Percentiles rank a stretch among this genome's conserved stretches.
phyloP scores from a whole-genome alignment of 163 green algal species.

The Chlorella variabilis region DNA sequence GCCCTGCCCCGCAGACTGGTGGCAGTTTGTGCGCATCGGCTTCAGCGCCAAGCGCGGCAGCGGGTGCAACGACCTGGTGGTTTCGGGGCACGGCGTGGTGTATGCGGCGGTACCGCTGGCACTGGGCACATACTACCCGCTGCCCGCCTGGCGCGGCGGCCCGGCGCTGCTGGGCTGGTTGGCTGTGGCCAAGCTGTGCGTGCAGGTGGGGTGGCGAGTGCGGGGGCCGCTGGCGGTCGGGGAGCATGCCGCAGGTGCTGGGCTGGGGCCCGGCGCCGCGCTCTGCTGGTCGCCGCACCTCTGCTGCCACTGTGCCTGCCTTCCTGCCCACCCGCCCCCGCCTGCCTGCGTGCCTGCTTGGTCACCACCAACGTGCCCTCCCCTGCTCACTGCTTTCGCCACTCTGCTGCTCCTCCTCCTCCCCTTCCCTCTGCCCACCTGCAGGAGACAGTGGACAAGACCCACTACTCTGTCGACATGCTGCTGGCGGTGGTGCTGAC shows the following conservation, averaged over 20 bases:
- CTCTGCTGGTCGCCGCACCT: no score
- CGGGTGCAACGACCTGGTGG: slow-evolving; percentile 81
- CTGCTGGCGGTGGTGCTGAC: slow-evolving; percentile 77
- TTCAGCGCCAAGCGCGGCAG: slow-evolving; percentile 64
- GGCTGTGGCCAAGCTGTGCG: slow-evolving; percentile 47
- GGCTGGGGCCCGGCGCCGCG: no score
- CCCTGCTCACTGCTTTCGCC: no score
- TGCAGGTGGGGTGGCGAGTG: slow-evolving; percentile 16
- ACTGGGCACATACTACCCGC: slow-evolving; percentile 70
- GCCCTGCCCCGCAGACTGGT: slow-evolving; percentile 19
- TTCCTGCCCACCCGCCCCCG: no score
- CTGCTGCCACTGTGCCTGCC: no score
- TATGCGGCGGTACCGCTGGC: slow-evolving; percentile 66
- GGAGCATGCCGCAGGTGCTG: not conserved
- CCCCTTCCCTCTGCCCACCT: no score
- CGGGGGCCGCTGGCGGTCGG: no score
- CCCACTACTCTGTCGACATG: slow-evolving; percentile 70
- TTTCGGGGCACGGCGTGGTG: slow-evolving; percentile 73
- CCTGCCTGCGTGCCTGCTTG: no score
- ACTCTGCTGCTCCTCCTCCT: no score
- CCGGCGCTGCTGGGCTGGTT: slow-evolving; percentile 22
- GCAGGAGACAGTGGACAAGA: slow-evolving; percentile 52
- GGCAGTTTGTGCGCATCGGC: slow-evolving; percentile 61
- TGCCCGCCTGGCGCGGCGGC: not conserved
- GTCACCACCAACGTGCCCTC: no score